Percentiles rank a stretch among this genome's conserved stretches.
Evolutionary conservation across 306 rosid species (phyloP).

Genomic region (Ceratonia siliqua): DNA sequence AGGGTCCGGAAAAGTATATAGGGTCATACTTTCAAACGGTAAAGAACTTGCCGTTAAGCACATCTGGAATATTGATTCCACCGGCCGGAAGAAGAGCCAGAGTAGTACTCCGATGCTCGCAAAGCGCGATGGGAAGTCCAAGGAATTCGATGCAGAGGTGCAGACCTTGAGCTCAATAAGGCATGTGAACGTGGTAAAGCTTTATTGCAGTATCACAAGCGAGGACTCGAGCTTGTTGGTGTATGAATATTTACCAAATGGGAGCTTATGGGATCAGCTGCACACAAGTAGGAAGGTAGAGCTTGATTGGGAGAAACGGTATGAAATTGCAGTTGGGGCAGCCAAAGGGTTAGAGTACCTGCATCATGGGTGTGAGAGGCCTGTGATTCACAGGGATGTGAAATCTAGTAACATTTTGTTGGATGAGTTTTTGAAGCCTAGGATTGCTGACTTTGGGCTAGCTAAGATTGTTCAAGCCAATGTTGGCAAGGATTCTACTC

Average conservation of each 20-base stretch:
- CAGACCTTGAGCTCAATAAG: constrained; percentile 77
- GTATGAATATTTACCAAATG: constrained; percentile 83
- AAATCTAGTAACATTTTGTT: constrained; percentile 89
- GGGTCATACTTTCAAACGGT: constrained; percentile 59
- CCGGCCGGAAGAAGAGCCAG: constrained; percentile 34
- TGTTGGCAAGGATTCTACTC: constrained; percentile 59
- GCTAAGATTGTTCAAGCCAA: constrained; percentile 72
- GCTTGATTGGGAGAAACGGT: constrained; percentile 86
- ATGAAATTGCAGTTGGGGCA: constrained; percentile 80
- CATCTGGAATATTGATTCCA: constrained; percentile 64
- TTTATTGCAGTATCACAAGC: constrained; percentile 89
- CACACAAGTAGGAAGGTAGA: constrained; percentile 62
- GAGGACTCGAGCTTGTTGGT: constrained; percentile 91
- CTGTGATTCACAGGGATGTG: constrained; percentile 86
- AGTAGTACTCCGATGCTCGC: constrained; percentile 63
- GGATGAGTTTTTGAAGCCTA: constrained; percentile 86
- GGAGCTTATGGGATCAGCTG: constrained; percentile 91
- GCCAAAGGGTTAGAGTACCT: constrained; percentile 93
- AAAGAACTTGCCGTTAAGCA: constrained; percentile 90
- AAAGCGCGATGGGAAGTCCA: constrained; percentile 40
- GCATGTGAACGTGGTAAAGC: constrained; percentile 93
- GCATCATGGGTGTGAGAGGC: constrained; percentile 80
- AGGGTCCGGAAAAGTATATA: constrained; percentile 89
- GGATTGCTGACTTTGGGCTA: constrained; percentile 93
- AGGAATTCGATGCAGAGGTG: constrained; percentile 88